Evolutionary conservation across 768 basidiomycete species (phyloP), one percentile per base, ranked within the genome.

Genomic region (Gelatoporia subvermispora): DNA sequence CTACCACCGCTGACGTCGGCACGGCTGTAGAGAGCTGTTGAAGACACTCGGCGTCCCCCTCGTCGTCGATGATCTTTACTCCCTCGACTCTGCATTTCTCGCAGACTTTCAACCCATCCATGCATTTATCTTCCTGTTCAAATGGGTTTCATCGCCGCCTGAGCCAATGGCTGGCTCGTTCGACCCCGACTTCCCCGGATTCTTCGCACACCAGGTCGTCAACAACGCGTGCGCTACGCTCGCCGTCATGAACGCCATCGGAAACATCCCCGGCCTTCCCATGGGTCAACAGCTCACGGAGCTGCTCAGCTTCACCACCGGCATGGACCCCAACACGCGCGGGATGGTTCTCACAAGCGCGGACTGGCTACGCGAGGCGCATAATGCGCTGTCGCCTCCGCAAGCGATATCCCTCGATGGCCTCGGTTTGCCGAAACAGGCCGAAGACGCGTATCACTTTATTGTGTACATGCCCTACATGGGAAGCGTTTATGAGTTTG

Each of bases 221-320:
- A 93, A 94, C 68, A 99, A 98, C 58, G 92, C 93, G 3, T 99
- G 95, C 59, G 95, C 92, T 15, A 95, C 93, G n/a, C 71, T 96
- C 25, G 94, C 93, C 4, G 91, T 95, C 28, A 70, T 96, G 50
- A 96, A 97, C 61, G 91, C 89, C 23, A 76, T 95, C 18, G 88
- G 86, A 50, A 93, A 91, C 64, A 84, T 91, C 45, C 79, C 81
- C 2, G 74, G 74, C 2, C 71, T 89, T 8, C 66, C 73, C 40
- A 74, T 74, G 53, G 87, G 88, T 8, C 61, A 78, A 5, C 84
- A 88, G 58, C 75, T 96, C 11, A 70, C 74, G 20, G 85, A 93
- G 38, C 68, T 96, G 38, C 68, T 85, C 54, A 78, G 71, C 39
- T 97, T 97, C 60, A 85, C 88, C 1, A 68, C 73, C 16, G 92